phyloP scores from a whole-genome alignment of 768 basidiomycete genomes.

The Tubosaeta brunneosetosa region DNA sequence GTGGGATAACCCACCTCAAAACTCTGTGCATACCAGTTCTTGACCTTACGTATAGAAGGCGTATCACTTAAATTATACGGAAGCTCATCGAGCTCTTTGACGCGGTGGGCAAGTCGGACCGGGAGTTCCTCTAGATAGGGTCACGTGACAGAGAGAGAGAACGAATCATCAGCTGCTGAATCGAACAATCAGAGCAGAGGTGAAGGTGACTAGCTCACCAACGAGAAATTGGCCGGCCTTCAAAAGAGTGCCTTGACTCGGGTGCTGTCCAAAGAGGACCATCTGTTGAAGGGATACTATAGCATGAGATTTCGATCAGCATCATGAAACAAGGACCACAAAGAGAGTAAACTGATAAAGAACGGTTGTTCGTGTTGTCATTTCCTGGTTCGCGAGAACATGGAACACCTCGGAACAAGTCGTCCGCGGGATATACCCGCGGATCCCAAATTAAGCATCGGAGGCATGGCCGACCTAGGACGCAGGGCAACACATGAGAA shows the following conservation, averaged over 20 bases:
- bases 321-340: neutral
- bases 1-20: constrained; percentile 68
- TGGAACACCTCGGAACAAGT: neutral
- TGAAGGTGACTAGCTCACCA: constrained; percentile 40
- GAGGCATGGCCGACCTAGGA: too few species aligned
- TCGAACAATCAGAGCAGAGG: neutral
- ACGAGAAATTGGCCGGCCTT: constrained; percentile 86
- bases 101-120: constrained; percentile 92
- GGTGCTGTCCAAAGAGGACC: constrained; percentile 96
- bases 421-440: neutral
- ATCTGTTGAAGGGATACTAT: constrained; percentile 94
- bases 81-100: constrained; percentile 91
- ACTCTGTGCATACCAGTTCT: constrained; percentile 98
- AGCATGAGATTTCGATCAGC: constrained; percentile 5
- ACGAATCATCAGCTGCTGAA: neutral
- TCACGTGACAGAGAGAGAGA: too few species aligned
- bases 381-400: neutral
- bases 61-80: constrained; percentile 89
- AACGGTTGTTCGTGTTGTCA: neutral
- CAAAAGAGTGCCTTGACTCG: constrained; percentile 89
- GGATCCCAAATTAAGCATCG: neutral
- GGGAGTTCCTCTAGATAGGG: constrained; percentile 75
- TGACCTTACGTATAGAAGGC: constrained; percentile 90
- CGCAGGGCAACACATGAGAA: neutral
- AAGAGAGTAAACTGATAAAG: neutral